Percentiles rank a stretch among this genome's conserved stretches.
Conservation (phyloP, 169 alveolate species). For the Perkinsus chesapeaki region DNA sequence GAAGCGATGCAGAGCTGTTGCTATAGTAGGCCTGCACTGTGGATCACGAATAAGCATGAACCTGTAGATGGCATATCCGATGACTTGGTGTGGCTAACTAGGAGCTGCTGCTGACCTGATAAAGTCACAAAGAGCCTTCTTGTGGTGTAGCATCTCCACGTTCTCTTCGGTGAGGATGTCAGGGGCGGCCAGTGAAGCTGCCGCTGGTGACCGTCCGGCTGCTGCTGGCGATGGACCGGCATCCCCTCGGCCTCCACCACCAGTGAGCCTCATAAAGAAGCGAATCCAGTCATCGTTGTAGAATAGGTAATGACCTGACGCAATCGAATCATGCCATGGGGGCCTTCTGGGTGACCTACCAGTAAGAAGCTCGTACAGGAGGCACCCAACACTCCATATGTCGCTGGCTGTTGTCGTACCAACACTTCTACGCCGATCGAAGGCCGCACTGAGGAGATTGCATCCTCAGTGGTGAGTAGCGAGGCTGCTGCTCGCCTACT, state of each 20-base stretch:
- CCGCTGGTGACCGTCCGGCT: neutral
- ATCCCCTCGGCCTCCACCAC: too few relatives aligned
- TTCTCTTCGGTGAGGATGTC: slow-evolving; percentile 59
- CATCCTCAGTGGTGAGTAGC: neutral
- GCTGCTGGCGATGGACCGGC: slow-evolving; percentile 26
- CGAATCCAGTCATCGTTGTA: slow-evolving; percentile 46
- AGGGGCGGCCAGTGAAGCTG: neutral
- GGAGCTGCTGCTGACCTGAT: slow-evolving; percentile 32
- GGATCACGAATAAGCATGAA: slow-evolving; percentile 65
- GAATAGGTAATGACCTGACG: slow-evolving; percentile 35
- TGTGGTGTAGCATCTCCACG: slow-evolving; percentile 47
- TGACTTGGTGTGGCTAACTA: too few relatives aligned
- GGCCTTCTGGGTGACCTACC: slow-evolving; percentile 54
- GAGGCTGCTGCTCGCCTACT: neutral
- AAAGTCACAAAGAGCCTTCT: slow-evolving; percentile 66
- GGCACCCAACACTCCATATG: slow-evolving; percentile 85
- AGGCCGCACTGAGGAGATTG: slow-evolving; percentile 56
- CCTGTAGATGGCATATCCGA: neutral
- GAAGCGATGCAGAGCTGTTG: slow-evolving; percentile 66
- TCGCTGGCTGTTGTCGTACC: slow-evolving; percentile 81
- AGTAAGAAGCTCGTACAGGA: slow-evolving; percentile 80
- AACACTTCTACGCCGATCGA: slow-evolving; percentile 69
- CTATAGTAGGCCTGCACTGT: slow-evolving; percentile 68
- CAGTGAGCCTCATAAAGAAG: slow-evolving; percentile 44
- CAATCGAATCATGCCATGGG: neutral